Evolutionary conservation across 768 basidiomycete genomes (phyloP), one percentile per base, ranked within the genome.

Genomic region (Tulasnella sp.): DNA sequence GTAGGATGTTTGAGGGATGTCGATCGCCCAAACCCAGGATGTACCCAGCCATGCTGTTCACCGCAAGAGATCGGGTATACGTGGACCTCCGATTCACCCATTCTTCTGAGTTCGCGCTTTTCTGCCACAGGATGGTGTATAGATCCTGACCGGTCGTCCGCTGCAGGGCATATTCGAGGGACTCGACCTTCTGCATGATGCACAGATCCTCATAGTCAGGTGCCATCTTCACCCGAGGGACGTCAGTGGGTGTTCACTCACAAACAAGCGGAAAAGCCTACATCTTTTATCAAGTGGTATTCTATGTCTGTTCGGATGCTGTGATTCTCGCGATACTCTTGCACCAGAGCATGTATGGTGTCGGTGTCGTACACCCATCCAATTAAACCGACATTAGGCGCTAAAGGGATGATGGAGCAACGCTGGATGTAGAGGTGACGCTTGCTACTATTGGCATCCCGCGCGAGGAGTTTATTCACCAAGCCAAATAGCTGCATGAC

Each of bases 401-500:
- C 94, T 42, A 99, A 75, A 0, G 96, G 96, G 62, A 88, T 96
- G 63, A 97, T 88, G 17, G 92, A 83, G 70, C 80, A 98, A 42
- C 83, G 81, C 69, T 94, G 94, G 53, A 98, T 94, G 66, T 92
- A 91, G 46, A 99, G 76, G 64, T 92, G 90, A 31, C 96, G 79
- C 74, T 94, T 96, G 79, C 94, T 97, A 69, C 90, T 92, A 67
- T 88, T 82, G 21, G 92, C 88, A 67, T 99, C 94, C n/a, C 90
- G 83, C 5, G 88, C 85, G 29, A 99, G 81, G 1, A 97, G 74
- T 0, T 91, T 94, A 71, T 99, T 99, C 65, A 98, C 87, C 49
- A 99, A 82, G 60, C 96, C 87, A 71, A 98, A 98, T n/a, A 98
- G 78, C 70, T 99, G 96, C 94, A 98, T 98, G 58, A 98, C 96